phyloP scores from a whole-genome alignment of 2,329 filamentous ascomycete species.

The Ascochyta lentis region DNA sequence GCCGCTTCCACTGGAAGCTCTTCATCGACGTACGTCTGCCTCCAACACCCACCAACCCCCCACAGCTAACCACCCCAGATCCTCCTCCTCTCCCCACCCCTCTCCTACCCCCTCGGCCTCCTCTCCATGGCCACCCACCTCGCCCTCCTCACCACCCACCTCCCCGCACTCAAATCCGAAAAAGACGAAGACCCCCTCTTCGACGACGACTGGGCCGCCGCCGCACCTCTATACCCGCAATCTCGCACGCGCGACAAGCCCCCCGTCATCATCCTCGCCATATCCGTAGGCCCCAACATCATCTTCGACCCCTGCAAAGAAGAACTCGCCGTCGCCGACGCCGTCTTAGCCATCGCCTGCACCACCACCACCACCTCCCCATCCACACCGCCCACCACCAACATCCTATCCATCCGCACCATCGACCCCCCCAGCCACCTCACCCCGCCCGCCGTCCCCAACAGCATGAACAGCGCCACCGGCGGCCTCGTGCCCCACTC shows the following conservation, averaged over 20 bases:
- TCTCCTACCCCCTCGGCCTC: slow-evolving; percentile 91
- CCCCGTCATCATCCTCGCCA: slow-evolving; percentile 88
- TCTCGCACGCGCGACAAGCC: slow-evolving; percentile 61
- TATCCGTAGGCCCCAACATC: slow-evolving; percentile 84
- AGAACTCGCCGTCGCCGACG: slow-evolving; percentile 91
- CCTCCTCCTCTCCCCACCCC: slow-evolving; percentile 87
- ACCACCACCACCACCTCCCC: slow-evolving; percentile 47
- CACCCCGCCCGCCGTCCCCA: slow-evolving; percentile 57
- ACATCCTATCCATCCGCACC: slow-evolving; percentile 55
- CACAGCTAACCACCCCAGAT: slow-evolving; percentile 53
- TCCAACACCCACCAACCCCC: background rate
- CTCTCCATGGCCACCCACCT: slow-evolving; percentile 93
- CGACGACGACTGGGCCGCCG: slow-evolving; percentile 94
- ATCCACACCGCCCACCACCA: slow-evolving; percentile 30
- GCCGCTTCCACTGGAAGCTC: slow-evolving; percentile 92
- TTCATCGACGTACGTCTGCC: slow-evolving; percentile 70
- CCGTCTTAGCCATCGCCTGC: slow-evolving; percentile 84
- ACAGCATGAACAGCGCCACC: slow-evolving; percentile 54
- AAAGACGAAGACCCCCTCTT: slow-evolving; percentile 96
- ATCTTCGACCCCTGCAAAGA: slow-evolving; percentile 93
- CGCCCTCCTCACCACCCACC: slow-evolving; percentile 83
- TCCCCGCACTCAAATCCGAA: slow-evolving; percentile 86
- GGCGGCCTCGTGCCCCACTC: slow-evolving; percentile 49
- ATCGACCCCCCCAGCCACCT: slow-evolving; percentile 59
- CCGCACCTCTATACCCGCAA: slow-evolving; percentile 74